A percentile compares a stretch with the other conserved stretches of the same genome.
Evolutionary conservation across 805 yeast genomes (phyloP).

Genomic region (Millerozyma acaciae): DNA sequence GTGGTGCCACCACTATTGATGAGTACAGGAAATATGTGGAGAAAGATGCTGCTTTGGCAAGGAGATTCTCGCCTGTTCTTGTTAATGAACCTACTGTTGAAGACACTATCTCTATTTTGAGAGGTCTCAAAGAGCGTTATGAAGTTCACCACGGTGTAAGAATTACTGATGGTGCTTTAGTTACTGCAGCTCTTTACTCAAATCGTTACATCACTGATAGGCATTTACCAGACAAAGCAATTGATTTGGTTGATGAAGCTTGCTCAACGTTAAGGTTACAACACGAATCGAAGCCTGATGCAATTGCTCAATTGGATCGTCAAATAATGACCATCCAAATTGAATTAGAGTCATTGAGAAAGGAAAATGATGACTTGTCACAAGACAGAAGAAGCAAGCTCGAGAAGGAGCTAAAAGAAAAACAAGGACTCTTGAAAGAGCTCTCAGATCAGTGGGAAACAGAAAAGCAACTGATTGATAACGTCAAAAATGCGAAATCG

Average conservation of each 20-base stretch:
- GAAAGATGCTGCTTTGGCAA: constrained; percentile 92
- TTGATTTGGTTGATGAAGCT: constrained; percentile 94
- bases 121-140: constrained; percentile 91
- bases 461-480: constrained; percentile 73
- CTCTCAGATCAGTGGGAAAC: constrained; percentile 83
- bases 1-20: constrained; percentile 95
- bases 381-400: constrained; percentile 72
- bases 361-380: constrained; percentile 85
- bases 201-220: constrained; percentile 90
- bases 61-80: constrained; percentile 86
- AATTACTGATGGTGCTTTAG: constrained; percentile 86
- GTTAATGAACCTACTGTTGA: constrained; percentile 86
- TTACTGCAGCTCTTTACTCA: constrained; percentile 87
- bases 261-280: constrained; percentile 92
- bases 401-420: constrained; percentile 60
- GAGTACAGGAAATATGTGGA: constrained; percentile 92
- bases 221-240: constrained; percentile 92
- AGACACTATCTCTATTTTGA: constrained; percentile 84
- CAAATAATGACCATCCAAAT: constrained; percentile 90
- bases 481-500: constrained; percentile 73
- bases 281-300: constrained; percentile 96
- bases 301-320: constrained; percentile 84
- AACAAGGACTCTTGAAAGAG: constrained; percentile 62
- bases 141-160: constrained; percentile 98
- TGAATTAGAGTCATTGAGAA: constrained; percentile 88